These are phyloP conservation scores for Trebouxia gelatinosa DNA, from an alignment of 163 green algal species.

Conservation along the genomic window DNA sequence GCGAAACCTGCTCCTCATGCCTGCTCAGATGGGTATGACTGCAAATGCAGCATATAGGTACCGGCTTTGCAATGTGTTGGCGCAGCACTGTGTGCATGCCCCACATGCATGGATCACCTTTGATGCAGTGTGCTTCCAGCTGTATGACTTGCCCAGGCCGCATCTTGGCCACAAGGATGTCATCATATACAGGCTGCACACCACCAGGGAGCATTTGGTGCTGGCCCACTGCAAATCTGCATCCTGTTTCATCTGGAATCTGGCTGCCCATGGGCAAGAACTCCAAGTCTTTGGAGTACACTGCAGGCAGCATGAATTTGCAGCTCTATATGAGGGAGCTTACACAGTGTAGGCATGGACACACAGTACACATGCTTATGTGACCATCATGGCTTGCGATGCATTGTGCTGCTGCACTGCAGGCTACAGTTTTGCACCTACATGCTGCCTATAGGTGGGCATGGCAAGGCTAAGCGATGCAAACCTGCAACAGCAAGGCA, in stretches of 20 bases:
- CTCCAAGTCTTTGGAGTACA: slow-evolving; percentile 64
- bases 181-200: slow-evolving; percentile 62
- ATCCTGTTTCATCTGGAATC: slow-evolving; percentile 85
- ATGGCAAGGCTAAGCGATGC: too few relatives aligned
- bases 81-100: background rate
- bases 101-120: slow-evolving; percentile 47
- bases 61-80: background rate
- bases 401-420: too few relatives aligned
- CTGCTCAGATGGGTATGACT: background rate
- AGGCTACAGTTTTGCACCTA: too few relatives aligned
- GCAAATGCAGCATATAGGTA: background rate
- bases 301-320: slow-evolving; percentile 40
- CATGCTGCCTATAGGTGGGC: too few relatives aligned
- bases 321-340: too few relatives aligned
- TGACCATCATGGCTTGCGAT: too few relatives aligned
- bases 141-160: slow-evolving; percentile 85
- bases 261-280: slow-evolving; percentile 90
- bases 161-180: slow-evolving; percentile 97
- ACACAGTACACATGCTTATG: too few relatives aligned
- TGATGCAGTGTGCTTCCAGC: slow-evolving; percentile 90
- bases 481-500: too few relatives aligned
- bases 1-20: too few relatives aligned
- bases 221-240: slow-evolving; percentile 74
- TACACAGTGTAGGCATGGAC: too few relatives aligned
- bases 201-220: slow-evolving; percentile 35